Conservation (phyloP, 257 asterid genomes). For the Nicotiana knightiana region DNA sequence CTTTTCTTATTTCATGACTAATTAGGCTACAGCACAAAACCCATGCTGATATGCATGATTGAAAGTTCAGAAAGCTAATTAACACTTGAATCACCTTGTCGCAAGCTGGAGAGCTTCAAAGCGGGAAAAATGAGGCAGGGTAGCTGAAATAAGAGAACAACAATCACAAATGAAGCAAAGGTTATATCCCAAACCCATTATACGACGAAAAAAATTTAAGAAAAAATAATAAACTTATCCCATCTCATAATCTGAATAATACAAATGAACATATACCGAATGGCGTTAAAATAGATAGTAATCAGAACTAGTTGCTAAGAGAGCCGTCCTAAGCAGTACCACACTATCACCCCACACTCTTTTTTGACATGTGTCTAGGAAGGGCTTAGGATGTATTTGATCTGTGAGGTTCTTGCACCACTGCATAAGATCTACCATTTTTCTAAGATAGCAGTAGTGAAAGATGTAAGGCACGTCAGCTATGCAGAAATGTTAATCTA, state of each 20-base stretch:
- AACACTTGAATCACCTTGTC: slow-evolving; percentile 39
- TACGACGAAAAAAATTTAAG: not conserved
- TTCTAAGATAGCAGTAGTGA: not conserved
- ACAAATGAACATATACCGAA: not conserved
- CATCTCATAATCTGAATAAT: not conserved
- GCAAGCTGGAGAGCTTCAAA: slow-evolving; percentile 56
- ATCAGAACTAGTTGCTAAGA: not conserved
- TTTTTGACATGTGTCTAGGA: not conserved
- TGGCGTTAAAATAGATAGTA: not conserved
- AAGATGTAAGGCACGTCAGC: not conserved
- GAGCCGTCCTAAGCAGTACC: not conserved
- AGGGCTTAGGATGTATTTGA: not conserved
- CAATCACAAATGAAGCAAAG: slow-evolving; percentile 13
- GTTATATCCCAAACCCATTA: not conserved
- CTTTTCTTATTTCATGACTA: not conserved
- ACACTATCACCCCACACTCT: too few relatives aligned
- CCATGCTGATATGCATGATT: not conserved
- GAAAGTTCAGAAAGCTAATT: not conserved
- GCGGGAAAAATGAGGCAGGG: slow-evolving; percentile 36
- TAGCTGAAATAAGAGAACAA: slow-evolving; percentile 36
- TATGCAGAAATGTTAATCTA: not conserved
- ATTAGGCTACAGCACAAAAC: not conserved
- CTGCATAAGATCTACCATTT: not conserved
- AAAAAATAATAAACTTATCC: not conserved
- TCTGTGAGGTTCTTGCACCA: not conserved